A percentile compares a stretch with the other conserved stretches of the same genome.
phyloP scores from a whole-genome alignment of 2,329 filamentous ascomycete genomes.

The Penicillium sp. region DNA sequence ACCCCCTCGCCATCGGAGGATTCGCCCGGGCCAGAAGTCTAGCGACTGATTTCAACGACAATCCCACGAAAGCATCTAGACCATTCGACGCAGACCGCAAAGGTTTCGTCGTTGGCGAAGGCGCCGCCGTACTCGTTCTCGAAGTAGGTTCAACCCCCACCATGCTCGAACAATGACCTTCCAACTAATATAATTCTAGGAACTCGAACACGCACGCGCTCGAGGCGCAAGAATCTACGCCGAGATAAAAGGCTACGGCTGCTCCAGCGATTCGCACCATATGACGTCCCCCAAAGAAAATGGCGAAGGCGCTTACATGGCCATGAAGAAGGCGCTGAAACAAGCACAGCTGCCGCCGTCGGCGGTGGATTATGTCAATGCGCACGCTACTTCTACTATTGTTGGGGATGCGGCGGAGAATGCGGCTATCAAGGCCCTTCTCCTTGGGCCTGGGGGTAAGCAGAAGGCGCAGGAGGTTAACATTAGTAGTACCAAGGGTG shows the following conservation, averaged over 20 bases:
- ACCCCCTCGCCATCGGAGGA: slow-evolving; percentile 88
- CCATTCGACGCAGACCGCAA: slow-evolving; percentile 81
- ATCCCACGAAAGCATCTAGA: slow-evolving; percentile 72
- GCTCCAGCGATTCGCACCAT: slow-evolving; percentile 88
- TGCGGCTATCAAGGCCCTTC: slow-evolving; percentile 74
- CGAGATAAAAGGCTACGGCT: slow-evolving; percentile 85
- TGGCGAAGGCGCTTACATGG: slow-evolving; percentile 77
- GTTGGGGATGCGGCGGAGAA: slow-evolving; percentile 91
- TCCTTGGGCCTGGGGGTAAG: slow-evolving; percentile 74
- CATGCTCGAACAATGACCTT: too few species aligned
- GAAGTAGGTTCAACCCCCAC: slow-evolving; percentile 67
- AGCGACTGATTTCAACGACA: slow-evolving; percentile 77
- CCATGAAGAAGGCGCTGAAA: slow-evolving; percentile 82
- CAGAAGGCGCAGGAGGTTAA: slow-evolving; percentile 67
- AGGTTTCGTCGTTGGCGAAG: slow-evolving; percentile 93
- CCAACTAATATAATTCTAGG: slow-evolving; percentile 47
- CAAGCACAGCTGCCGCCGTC: slow-evolving; percentile 71
- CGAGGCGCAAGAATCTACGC: slow-evolving; percentile 84
- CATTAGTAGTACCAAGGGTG: slow-evolving; percentile 92
- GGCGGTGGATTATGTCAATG: slow-evolving; percentile 88
- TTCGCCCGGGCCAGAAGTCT: slow-evolving; percentile 88
- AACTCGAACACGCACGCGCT: slow-evolving; percentile 81
- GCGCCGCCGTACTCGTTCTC: slow-evolving; percentile 82
- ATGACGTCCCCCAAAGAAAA: slow-evolving; percentile 88
- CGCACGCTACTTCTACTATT: slow-evolving; percentile 86